These are phyloP conservation scores for Fraxinus baroniana DNA, from an alignment of 305 asterid species.

Conservation along the genomic window DNA sequence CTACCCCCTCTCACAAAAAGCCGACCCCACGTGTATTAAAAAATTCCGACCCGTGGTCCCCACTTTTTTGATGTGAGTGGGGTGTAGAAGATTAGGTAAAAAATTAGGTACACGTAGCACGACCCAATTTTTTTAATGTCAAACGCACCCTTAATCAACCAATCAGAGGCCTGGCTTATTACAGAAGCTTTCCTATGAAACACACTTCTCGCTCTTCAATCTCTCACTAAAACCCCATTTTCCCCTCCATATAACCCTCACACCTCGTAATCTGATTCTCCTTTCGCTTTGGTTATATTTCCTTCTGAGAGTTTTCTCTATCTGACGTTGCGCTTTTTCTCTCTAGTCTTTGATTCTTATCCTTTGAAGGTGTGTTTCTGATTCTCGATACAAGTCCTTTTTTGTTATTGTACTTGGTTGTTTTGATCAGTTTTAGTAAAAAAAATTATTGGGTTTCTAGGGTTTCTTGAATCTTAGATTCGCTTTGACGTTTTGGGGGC, in stretches of 20 bases:
- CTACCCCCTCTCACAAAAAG: too few species aligned
- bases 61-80: too few species aligned
- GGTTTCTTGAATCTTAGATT: slow-evolving; percentile 21
- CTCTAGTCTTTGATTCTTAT: slow-evolving; percentile 29
- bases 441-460: slow-evolving; percentile 19
- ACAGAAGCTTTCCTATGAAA: slow-evolving; percentile 15
- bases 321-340: not conserved
- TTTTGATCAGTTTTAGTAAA: not conserved
- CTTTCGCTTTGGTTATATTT: not conserved
- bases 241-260: slow-evolving; percentile 19
- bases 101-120: too few species aligned
- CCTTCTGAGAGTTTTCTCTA: slow-evolving; percentile 8
- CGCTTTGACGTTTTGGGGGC: slow-evolving; percentile 4
- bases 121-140: too few species aligned
- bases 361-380: slow-evolving; percentile 34
- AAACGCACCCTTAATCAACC: slow-evolving; percentile 1
- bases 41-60: too few species aligned
- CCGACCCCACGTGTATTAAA: too few species aligned
- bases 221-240: not conserved
- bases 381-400: not conserved
- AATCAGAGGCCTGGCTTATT: slow-evolving; percentile 28
- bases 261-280: not conserved
- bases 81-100: too few species aligned
- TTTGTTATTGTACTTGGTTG: slow-evolving; percentile 7
- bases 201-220: not conserved